A percentile compares a stretch with the other conserved stretches of the same genome.
These are phyloP conservation scores for Macadamia tetraphylla DNA, from an alignment of 164 flowering plant species.

Conservation along the genomic window DNA sequence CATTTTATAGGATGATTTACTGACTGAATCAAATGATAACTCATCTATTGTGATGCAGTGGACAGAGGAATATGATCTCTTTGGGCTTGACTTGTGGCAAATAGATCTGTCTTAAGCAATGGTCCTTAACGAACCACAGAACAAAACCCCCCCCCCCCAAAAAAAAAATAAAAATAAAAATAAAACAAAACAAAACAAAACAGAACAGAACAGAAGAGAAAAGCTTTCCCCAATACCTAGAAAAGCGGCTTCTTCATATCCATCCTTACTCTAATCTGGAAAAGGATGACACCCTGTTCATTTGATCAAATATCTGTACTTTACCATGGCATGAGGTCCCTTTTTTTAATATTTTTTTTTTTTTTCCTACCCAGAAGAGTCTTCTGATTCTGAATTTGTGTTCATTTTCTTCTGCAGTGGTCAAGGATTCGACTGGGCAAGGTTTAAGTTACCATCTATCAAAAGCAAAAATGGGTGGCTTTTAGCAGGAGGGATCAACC, in stretches of 20 bases:
- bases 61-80: too few relatives aligned
- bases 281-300: background rate
- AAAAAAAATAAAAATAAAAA: too few relatives aligned
- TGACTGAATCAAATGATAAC: too few relatives aligned
- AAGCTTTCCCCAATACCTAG: background rate
- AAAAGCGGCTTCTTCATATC: background rate
- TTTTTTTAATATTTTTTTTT: background rate
- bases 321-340: background rate
- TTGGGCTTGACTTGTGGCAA: too few relatives aligned
- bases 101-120: too few relatives aligned
- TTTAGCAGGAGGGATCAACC: constrained; percentile 86
- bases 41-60: too few relatives aligned
- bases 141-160: too few relatives aligned
- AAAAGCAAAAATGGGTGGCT: constrained; percentile 90
- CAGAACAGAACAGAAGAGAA: too few relatives aligned
- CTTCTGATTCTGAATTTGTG: constrained; percentile 5
- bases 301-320: background rate
- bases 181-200: too few relatives aligned
- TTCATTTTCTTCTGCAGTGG: constrained; percentile 53
- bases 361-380: background rate
- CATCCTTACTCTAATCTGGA: too few relatives aligned
- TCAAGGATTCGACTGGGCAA: constrained; percentile 81
- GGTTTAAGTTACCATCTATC: constrained; percentile 65
- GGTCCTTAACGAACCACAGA: too few relatives aligned
- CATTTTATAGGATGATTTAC: too few relatives aligned